Conservation (phyloP, 2,329 filamentous ascomycete genomes). For the Colletotrichum higginsianum region DNA sequence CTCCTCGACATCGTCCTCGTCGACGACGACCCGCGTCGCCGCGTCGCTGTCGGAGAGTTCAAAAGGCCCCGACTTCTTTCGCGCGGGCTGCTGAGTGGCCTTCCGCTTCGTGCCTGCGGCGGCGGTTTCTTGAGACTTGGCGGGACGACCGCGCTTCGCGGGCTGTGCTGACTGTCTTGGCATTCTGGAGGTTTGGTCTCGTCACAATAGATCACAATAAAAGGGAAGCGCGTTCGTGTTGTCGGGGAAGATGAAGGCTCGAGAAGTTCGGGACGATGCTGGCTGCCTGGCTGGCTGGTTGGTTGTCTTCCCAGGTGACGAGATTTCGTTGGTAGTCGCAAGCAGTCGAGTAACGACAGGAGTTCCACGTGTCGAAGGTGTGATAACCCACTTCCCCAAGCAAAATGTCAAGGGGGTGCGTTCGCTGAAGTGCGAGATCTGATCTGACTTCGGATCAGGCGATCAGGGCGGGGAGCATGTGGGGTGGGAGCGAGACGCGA, state of each 20-base stretch:
- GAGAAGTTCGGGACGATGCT: not conserved
- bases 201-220: no score
- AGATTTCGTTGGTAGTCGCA: not conserved
- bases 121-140: constrained; percentile 40
- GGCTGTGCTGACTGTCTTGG: constrained; percentile 56
- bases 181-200: constrained; percentile 54
- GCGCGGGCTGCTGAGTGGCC: constrained; percentile 47
- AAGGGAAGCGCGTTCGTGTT: not conserved
- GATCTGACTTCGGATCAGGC: constrained; percentile 40
- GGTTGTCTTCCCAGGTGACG: no score
- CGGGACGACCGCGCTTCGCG: constrained; percentile 54
- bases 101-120: constrained; percentile 31
- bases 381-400: constrained; percentile 4
- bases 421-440: constrained; percentile 33
- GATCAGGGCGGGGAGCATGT: constrained; percentile 37
- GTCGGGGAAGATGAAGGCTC: not conserved
- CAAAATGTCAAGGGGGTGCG: constrained; percentile 33
- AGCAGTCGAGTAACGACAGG: not conserved
- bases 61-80: constrained; percentile 49
- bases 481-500: constrained; percentile 36
- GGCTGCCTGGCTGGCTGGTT: not conserved
- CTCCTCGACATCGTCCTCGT: constrained; percentile 43
- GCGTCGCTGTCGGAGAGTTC: constrained; percentile 53
- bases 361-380: not conserved
- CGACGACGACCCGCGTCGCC: constrained; percentile 43